Evolutionary conservation across 2,329 filamentous ascomycete genomes (phyloP).

Genomic region (Aspergillus calidoustus): DNA sequence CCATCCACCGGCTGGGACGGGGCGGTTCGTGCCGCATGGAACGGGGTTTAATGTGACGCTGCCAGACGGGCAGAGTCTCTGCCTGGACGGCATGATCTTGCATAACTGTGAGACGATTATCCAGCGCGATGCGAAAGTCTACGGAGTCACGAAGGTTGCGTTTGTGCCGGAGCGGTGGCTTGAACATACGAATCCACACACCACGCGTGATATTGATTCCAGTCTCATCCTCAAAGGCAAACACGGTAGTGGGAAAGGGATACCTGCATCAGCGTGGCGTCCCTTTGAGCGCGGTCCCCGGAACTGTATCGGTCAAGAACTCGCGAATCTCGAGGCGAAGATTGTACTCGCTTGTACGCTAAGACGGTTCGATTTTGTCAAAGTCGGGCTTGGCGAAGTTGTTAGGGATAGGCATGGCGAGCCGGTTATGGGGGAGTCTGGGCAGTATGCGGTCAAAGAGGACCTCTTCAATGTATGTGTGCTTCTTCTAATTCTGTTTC

Average conservation of each 20-base stretch:
- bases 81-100: slow-evolving; percentile 18
- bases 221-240: no score
- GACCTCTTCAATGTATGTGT: not conserved
- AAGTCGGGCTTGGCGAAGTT: slow-evolving; percentile 6
- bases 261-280: slow-evolving; percentile 48
- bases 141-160: slow-evolving; percentile 21
- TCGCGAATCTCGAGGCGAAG: slow-evolving; percentile 49
- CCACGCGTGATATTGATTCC: no score
- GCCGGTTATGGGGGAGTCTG: not conserved
- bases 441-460: not conserved
- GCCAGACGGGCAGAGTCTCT: slow-evolving; percentile 10
- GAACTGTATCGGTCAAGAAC: slow-evolving; percentile 54
- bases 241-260: not conserved
- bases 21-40: slow-evolving; percentile 16
- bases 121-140: slow-evolving; percentile 26
- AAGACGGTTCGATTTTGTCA: slow-evolving; percentile 9
- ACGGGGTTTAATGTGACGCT: slow-evolving; percentile 17
- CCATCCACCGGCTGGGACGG: slow-evolving; percentile 47
- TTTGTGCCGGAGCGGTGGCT: slow-evolving; percentile 47
- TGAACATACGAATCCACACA: not conserved
- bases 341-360: slow-evolving; percentile 10
- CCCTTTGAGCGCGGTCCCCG: slow-evolving; percentile 53
- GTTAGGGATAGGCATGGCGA: not conserved
- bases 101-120: slow-evolving; percentile 22
- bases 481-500: no score